phyloP scores from a whole-genome alignment of 768 basidiomycete species.

The Phanerochaete sordida region DNA sequence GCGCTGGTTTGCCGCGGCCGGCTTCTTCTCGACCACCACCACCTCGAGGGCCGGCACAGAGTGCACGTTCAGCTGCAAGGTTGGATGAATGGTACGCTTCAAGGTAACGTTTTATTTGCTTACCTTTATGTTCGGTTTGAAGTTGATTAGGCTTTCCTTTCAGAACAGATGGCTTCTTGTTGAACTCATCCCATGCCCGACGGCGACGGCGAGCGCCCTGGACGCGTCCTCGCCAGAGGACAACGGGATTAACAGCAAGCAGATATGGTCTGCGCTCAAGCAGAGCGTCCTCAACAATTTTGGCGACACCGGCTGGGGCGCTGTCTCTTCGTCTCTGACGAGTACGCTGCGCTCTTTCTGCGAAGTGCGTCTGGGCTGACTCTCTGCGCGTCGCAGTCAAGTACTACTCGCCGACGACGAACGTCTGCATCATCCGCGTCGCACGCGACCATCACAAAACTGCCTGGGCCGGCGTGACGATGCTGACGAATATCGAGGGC shows the following conservation, averaged over 20 bases:
- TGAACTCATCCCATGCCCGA: conserved; percentile 60
- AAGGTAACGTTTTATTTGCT: conserved; percentile 40
- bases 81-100: conserved; percentile 58
- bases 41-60: neutral
- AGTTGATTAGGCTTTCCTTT: neutral
- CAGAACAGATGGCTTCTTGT: conserved; percentile 90
- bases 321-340: conserved; percentile 65
- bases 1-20: neutral
- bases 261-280: conserved; percentile 65
- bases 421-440: conserved; percentile 82
- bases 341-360: conserved; percentile 39
- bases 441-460: conserved; percentile 76
- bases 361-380: neutral
- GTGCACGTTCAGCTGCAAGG: neutral
- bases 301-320: conserved; percentile 86
- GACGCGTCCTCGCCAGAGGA: conserved; percentile 13
- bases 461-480: conserved; percentile 76
- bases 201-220: conserved; percentile 14
- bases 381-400: conserved; percentile 53
- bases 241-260: conserved; percentile 49
- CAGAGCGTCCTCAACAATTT: conserved; percentile 70
- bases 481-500: conserved; percentile 62
- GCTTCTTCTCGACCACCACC: neutral
- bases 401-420: conserved; percentile 82
- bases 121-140: neutral